Percentiles rank a stretch among this genome's conserved stretches.
phyloP scores from a whole-genome alignment of 2,329 filamentous ascomycete genomes.

The Emydomyces testavorans region DNA sequence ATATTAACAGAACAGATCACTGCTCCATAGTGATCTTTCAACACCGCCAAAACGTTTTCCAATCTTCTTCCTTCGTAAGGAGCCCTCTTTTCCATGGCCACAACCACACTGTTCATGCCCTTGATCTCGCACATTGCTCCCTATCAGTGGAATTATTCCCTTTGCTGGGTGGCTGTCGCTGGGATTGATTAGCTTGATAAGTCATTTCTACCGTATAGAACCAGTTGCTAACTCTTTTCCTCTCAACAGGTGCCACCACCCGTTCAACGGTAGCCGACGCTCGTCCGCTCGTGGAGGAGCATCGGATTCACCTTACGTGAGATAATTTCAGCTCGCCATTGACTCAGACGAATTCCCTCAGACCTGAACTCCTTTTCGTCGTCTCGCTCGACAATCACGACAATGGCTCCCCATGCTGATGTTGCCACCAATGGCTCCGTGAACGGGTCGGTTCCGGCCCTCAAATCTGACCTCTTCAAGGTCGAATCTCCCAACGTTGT shows the following conservation, averaged over 20 bases:
- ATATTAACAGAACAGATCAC: conserved; percentile 16
- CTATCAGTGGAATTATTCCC: too few species aligned
- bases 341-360: neutral
- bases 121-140: too few species aligned
- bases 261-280: conserved; percentile 93
- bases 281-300: conserved; percentile 76
- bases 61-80: conserved; percentile 94
- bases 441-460: conserved; percentile 39
- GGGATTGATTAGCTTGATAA: neutral
- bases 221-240: conserved; percentile 21
- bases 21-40: conserved; percentile 45
- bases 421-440: conserved; percentile 41
- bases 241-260: conserved; percentile 65
- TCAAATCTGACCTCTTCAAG: conserved; percentile 53
- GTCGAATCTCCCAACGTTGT: conserved; percentile 86
- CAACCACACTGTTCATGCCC: too few species aligned
- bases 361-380: conserved; percentile 27
- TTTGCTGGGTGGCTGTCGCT: neutral
- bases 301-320: conserved; percentile 46
- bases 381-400: conserved; percentile 24
- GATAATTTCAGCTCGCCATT: conserved; percentile 30
- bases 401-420: conserved; percentile 89
- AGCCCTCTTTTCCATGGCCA: neutral
- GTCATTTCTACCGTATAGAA: conserved; percentile 4
- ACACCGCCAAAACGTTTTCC: conserved; percentile 89